Evolutionary conservation across 352 stramenopile species (phyloP).

Genomic region (Aphanomyces invadans): DNA sequence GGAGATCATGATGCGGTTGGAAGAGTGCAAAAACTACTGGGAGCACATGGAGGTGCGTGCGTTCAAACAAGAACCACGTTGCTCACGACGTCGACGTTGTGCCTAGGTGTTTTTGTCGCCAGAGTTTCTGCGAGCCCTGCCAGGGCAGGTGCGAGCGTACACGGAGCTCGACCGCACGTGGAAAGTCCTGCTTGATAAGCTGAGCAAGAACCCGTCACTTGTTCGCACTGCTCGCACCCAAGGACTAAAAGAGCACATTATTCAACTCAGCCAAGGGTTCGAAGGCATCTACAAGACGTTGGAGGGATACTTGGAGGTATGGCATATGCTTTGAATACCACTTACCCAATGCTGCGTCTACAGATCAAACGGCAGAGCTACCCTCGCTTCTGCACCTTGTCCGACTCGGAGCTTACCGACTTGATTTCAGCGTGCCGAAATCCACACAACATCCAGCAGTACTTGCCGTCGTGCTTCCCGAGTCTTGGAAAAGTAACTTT

Average conservation of each 20-base stretch:
- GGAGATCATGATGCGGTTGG: conserved; percentile 43
- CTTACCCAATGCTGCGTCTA: neutral
- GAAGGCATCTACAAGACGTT: conserved; percentile 41
- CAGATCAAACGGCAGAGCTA: conserved; percentile 13
- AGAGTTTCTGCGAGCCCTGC: conserved; percentile 53
- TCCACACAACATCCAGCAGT: conserved; percentile 13
- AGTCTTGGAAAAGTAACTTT: conserved; percentile 1
- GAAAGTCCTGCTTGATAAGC: conserved; percentile 38
- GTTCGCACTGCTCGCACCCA: conserved; percentile 32
- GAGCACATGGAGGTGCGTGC: conserved; percentile 52
- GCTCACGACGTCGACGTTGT: neutral
- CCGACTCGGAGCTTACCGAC: conserved; percentile 1
- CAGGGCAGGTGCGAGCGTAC: conserved; percentile 47
- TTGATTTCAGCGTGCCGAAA: conserved; percentile 22
- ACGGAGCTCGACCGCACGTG: conserved; percentile 47
- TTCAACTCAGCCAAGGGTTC: conserved; percentile 43
- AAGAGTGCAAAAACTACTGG: conserved; percentile 57
- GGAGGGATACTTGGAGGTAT: conserved; percentile 28
- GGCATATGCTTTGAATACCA: neutral
- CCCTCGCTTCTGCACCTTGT: conserved; percentile 5
- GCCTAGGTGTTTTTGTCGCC: conserved; percentile 36
- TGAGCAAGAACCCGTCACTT: conserved; percentile 46
- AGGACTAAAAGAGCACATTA: conserved; percentile 41
- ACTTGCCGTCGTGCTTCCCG: conserved; percentile 3
- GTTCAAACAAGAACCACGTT: neutral